These are phyloP conservation scores for Hyphodiscus sp. DNA, from an alignment of 2,329 filamentous ascomycete species.

Conservation along the genomic window DNA sequence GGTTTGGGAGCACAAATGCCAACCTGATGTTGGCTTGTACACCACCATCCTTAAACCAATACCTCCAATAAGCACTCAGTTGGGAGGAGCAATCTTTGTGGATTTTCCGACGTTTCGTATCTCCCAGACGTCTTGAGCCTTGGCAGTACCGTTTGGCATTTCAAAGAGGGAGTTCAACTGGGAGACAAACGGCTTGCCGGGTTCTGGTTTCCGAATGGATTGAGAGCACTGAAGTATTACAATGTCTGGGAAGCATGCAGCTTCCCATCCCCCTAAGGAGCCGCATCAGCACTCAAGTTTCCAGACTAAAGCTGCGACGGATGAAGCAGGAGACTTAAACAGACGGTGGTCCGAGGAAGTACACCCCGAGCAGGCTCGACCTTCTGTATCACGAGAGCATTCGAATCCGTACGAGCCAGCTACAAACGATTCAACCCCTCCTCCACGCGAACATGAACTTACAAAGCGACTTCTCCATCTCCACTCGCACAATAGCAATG, in stretches of 20 bases:
- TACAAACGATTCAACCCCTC: slow-evolving; percentile 20
- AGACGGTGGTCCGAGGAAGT: slow-evolving; percentile 29
- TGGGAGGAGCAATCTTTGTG: not conserved
- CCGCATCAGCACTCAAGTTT: slow-evolving; percentile 35
- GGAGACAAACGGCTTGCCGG: not conserved
- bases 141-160: not conserved
- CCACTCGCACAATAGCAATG: slow-evolving; percentile 8
- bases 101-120: not conserved
- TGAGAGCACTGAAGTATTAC: not conserved
- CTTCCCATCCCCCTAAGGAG: not conserved
- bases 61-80: not conserved
- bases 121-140: not conserved
- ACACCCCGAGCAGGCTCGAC: not conserved
- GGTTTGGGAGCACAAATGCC: not conserved
- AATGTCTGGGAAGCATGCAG: not conserved
- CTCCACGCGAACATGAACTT: slow-evolving; percentile 20
- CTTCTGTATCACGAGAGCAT: not conserved
- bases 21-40: not conserved
- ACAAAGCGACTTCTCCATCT: slow-evolving; percentile 21
- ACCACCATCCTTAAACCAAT: not conserved
- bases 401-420: slow-evolving; percentile 24
- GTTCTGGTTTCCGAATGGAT: not conserved
- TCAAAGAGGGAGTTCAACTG: not conserved
- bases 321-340: slow-evolving; percentile 38
- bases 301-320: slow-evolving; percentile 37